Percentiles rank a stretch among this genome's conserved stretches.
Conservation (phyloP, 1,139 yeast genomes). For the Saccharomyces hybrid region DNA sequence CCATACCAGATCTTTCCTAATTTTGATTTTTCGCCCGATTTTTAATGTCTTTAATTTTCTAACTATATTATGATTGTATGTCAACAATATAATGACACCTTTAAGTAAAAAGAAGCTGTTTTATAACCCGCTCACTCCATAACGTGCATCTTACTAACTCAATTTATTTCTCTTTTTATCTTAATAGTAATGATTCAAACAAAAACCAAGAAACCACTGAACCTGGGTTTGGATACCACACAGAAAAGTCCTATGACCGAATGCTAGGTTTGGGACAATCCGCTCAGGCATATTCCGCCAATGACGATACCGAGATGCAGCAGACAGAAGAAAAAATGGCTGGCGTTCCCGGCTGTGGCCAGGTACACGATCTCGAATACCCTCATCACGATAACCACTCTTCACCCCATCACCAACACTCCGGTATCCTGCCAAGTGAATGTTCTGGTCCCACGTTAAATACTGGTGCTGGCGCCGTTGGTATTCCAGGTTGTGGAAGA, state of each 20-base stretch:
- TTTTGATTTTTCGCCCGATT: background rate
- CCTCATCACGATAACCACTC: conserved; percentile 3
- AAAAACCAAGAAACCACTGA: background rate
- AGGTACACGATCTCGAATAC: background rate
- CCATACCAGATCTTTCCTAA: no score
- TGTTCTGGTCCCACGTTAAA: conserved; percentile 7
- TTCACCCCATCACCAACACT: background rate
- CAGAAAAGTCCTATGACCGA: conserved; percentile 8
- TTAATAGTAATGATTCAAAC: background rate
- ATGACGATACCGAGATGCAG: background rate
- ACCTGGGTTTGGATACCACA: conserved; percentile 7
- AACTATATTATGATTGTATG: background rate
- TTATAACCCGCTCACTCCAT: background rate
- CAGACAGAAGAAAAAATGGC: conserved; percentile 2
- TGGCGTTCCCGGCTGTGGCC: conserved; percentile 3
- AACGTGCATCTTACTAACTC: background rate
- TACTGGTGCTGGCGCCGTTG: conserved; percentile 4
- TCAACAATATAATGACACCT: background rate
- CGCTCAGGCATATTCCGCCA: conserved; percentile 10
- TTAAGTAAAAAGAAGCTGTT: background rate
- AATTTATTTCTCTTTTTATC: no score
- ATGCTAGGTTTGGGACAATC: conserved; percentile 15
- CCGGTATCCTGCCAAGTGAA: conserved; percentile 8
- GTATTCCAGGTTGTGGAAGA: conserved; percentile 17
- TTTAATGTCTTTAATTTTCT: no score